Evolutionary conservation across 2,329 filamentous ascomycete genomes (phyloP).

Genomic region (Zymoseptoria crescenta): DNA sequence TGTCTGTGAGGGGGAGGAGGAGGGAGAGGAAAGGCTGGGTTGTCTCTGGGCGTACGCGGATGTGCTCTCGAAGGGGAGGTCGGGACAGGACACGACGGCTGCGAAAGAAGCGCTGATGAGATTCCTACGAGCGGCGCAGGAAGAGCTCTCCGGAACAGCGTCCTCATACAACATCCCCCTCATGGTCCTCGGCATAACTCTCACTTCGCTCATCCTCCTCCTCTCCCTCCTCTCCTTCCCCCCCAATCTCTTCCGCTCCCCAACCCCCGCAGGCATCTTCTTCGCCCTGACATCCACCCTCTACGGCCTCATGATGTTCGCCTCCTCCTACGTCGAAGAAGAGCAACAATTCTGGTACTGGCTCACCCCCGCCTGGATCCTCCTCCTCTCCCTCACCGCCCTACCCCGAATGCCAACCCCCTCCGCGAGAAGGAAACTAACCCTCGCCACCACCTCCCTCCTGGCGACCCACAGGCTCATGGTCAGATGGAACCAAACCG

Average conservation of each 20-base stretch:
- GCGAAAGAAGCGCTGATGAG: slow-evolving; percentile 13
- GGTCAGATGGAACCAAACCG: slow-evolving; percentile 90
- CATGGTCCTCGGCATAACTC: slow-evolving; percentile 43
- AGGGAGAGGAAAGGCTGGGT: slow-evolving; percentile 18
- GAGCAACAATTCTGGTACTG: slow-evolving; percentile 99
- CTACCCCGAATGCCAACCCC: slow-evolving; percentile 1
- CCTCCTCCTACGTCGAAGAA: slow-evolving; percentile 94
- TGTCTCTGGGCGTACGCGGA: slow-evolving; percentile 18
- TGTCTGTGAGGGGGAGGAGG: slow-evolving; percentile 10
- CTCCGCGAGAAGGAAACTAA: slow-evolving; percentile 2
- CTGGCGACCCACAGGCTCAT: slow-evolving; percentile 58
- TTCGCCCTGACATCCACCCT: slow-evolving; percentile 31
- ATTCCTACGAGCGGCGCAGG: slow-evolving; percentile 68
- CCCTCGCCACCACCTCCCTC: slow-evolving; percentile 28
- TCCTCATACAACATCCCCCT: slow-evolving; percentile 78
- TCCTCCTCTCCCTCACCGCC: slow-evolving; percentile 25
- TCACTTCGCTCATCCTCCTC: slow-evolving; percentile 37
- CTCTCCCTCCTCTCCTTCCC: slow-evolving; percentile 29
- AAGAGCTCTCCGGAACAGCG: slow-evolving; percentile 76
- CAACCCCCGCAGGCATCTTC: slow-evolving; percentile 40
- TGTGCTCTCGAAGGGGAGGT: neutral
- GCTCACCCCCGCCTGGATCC: slow-evolving; percentile 62
- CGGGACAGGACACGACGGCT: neutral
- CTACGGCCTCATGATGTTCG: slow-evolving; percentile 91
- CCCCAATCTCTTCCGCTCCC: slow-evolving; percentile 14